A percentile compares a stretch with the other conserved stretches of the same genome.
Evolutionary conservation across 306 rosid genomes (phyloP).

Genomic region (Adenanthera pavonina): DNA sequence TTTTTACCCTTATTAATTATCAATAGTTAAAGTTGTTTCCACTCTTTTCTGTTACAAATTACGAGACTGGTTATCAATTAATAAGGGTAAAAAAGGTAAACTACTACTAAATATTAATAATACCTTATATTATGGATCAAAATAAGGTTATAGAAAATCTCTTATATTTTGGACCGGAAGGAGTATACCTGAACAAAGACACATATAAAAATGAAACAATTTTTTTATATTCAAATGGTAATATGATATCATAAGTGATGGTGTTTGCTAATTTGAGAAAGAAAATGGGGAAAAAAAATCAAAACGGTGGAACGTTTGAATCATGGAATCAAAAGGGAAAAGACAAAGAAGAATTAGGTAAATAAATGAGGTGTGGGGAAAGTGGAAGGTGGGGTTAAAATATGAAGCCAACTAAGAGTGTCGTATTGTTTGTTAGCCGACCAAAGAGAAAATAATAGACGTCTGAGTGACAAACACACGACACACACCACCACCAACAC

Average conservation of each 20-base stretch:
- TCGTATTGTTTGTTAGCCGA: conserved; percentile 72
- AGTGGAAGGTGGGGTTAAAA: no score
- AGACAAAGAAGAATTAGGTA: background rate
- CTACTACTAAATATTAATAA: no score
- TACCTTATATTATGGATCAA: no score
- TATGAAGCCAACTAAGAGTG: conserved; percentile 36
- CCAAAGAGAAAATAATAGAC: conserved; percentile 32
- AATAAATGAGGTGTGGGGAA: background rate
- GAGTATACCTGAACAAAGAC: no score
- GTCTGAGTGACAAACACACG: conserved; percentile 32
- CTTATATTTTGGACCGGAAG: no score
- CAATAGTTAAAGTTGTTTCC: no score
- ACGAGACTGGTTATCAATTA: no score
- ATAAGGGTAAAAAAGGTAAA: no score
- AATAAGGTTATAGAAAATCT: no score
- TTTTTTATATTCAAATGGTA: background rate
- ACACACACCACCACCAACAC: background rate
- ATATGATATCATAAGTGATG: background rate
- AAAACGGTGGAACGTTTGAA: background rate
- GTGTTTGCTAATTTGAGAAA: background rate
- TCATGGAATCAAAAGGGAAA: background rate
- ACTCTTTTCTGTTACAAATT: no score
- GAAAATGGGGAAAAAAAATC: background rate
- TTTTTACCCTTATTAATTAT: no score
- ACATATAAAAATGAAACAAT: background rate